These are phyloP conservation scores for Rhodotorula sp. DNA, from an alignment of 1,284 basidiomycete genomes.

Conservation along the genomic window DNA sequence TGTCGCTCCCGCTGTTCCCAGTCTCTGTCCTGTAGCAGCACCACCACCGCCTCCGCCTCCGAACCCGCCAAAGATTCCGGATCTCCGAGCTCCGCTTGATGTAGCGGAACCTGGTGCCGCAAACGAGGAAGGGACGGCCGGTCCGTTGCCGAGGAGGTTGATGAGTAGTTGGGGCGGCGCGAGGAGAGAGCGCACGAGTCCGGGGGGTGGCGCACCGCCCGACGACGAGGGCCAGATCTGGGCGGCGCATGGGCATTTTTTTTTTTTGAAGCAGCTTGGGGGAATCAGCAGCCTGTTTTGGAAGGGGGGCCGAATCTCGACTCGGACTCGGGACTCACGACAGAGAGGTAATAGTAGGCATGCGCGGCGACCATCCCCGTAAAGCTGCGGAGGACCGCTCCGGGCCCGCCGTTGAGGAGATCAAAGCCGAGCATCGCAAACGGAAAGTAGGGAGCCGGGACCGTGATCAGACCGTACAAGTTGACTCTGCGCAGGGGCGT, in stretches of 20 bases:
- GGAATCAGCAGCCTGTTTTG: not conserved
- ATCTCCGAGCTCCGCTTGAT: not conserved
- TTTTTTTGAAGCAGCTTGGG: not conserved
- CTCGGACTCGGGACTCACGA: conserved; percentile 16
- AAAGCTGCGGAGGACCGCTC: conserved; percentile 58
- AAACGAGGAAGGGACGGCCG: conserved; percentile 13
- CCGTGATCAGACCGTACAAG: conserved; percentile 67
- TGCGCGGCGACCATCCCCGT: conserved; percentile 74
- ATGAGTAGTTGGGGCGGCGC: conserved; percentile 27
- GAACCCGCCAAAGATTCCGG: not conserved
- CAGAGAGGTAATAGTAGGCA: conserved; percentile 52
- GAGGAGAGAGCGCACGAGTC: conserved; percentile 13
- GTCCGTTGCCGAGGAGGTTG: conserved; percentile 24
- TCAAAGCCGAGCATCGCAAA: conserved; percentile 72
- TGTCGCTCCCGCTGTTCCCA: not conserved
- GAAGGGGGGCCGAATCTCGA: conserved; percentile 6
- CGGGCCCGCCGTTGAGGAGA: conserved; percentile 63
- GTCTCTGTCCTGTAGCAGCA: not conserved
- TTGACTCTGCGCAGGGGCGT: conserved; percentile 54
- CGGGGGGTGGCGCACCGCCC: conserved; percentile 2
- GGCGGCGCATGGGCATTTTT: too few species aligned
- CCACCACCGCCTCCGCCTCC: not conserved
- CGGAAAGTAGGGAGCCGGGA: conserved; percentile 71
- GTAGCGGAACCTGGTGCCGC: not conserved
- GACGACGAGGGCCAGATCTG: conserved; percentile 33